Conservation (phyloP, 306 rosid genomes). For the Prunus dulcis region DNA sequence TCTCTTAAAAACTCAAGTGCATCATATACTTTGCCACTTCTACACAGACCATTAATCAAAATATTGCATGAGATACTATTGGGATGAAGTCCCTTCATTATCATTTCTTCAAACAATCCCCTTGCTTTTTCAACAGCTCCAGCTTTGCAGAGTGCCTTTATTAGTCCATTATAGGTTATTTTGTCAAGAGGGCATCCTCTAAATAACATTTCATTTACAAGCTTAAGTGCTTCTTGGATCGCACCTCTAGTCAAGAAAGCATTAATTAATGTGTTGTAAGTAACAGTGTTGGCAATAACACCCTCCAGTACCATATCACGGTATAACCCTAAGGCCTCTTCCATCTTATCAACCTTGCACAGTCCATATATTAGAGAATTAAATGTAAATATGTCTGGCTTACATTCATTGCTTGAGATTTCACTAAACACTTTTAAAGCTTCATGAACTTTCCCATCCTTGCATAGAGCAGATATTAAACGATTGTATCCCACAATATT, state of each 20-base stretch:
- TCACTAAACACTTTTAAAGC: slow-evolving; percentile 56
- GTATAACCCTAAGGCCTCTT: slow-evolving; percentile 60
- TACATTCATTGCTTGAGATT: slow-evolving; percentile 73
- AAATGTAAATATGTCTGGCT: slow-evolving; percentile 72
- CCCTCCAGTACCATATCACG: slow-evolving; percentile 83
- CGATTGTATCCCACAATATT: slow-evolving; percentile 79
- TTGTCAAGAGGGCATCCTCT: slow-evolving; percentile 76
- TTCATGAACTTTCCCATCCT: slow-evolving; percentile 50
- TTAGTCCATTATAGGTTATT: slow-evolving; percentile 76
- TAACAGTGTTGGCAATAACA: slow-evolving; percentile 78
- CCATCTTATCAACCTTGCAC: slow-evolving; percentile 58
- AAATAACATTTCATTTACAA: slow-evolving; percentile 77
- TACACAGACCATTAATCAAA: slow-evolving; percentile 71
- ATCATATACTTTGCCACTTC: slow-evolving; percentile 58
- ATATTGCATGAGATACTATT: slow-evolving; percentile 63
- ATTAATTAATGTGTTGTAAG: slow-evolving; percentile 77
- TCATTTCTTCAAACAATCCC: slow-evolving; percentile 78
- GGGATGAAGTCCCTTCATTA: slow-evolving; percentile 54
- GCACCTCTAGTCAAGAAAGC: slow-evolving; percentile 56
- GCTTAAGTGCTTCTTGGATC: slow-evolving; percentile 63
- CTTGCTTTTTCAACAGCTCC: slow-evolving; percentile 72
- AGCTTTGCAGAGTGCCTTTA: slow-evolving; percentile 66
- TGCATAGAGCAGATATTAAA: slow-evolving; percentile 65
- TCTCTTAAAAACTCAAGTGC: slow-evolving; percentile 74
- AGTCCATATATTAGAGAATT: slow-evolving; percentile 78